Evolutionary conservation across 495 filamentous ascomycete species (phyloP), one percentile per base, ranked within the genome.

Genomic region (Platismatia glauca): DNA sequence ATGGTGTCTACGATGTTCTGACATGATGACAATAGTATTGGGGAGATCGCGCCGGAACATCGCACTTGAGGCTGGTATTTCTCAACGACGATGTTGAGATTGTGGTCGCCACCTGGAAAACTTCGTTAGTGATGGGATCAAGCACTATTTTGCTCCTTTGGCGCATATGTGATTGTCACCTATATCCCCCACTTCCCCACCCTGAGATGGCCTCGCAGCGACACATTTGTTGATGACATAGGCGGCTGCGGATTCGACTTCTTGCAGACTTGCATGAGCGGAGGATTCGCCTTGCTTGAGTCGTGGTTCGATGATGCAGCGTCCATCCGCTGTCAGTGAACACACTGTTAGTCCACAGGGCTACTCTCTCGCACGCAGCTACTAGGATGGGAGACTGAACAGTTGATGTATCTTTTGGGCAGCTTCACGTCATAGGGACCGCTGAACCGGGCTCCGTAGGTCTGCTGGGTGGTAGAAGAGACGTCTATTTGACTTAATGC

Each of bases 371-470:
- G 15, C 24, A 31, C 27, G 24, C 13, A 31, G 48, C 27, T 20
- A 8, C 27, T 7, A 20, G 50, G 29, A 31, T 6, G 5, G 48
- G 29, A 11, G 3, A 33, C 20, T 29, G 50, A 34, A 53, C 50
- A 53, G 50, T 29, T 53, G 29, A 53, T 53, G 50, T 53, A 53
- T 53, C 50, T 53, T 53, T 20, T 53, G 27, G 50, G 50, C 24
- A 53, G 6, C 11, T 33, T 53, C 7, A 53, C 50, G 50, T 53
- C 50, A 11, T 33, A 53, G 0, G 16, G 2, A 53, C 50, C 50
- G 7, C 3, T 33, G 2, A 16, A 20, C 29, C 50, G 50, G 5
- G 12, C 4, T 20, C 50, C 50, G 27, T 33, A 53, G 50, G 50
- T 31, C 50, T 53, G 50, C 50, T 31, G 1, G 27, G n/a, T 33